A percentile compares a stretch with the other conserved stretches of the same genome.
These are phyloP conservation scores for Fusarium torreyae DNA, from an alignment of 2,329 filamentous ascomycete genomes.

Conservation along the genomic window DNA sequence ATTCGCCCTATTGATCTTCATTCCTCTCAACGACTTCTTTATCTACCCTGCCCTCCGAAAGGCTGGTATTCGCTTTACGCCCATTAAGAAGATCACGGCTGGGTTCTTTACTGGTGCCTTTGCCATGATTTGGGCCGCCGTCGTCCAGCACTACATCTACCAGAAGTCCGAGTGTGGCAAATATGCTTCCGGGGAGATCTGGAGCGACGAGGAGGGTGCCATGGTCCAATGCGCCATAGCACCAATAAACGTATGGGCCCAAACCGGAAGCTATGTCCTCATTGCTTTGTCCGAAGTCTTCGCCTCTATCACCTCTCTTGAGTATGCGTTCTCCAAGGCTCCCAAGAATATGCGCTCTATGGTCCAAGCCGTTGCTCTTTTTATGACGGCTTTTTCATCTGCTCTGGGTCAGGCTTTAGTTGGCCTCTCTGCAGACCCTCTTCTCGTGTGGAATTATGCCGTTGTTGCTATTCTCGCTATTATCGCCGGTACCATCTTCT, in stretches of 20 bases:
- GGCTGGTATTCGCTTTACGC: conserved; percentile 76
- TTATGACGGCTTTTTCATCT: conserved; percentile 77
- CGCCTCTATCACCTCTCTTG: conserved; percentile 71
- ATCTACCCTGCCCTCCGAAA: conserved; percentile 78
- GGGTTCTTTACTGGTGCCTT: conserved; percentile 76
- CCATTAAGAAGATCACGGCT: conserved; percentile 81
- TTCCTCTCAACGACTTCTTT: conserved; percentile 77
- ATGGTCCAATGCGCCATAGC: conserved; percentile 61
- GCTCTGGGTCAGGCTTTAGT: conserved; percentile 75
- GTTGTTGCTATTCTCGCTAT: conserved; percentile 76
- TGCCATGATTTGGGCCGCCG: conserved; percentile 71
- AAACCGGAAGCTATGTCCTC: conserved; percentile 66
- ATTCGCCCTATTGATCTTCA: conserved; percentile 80
- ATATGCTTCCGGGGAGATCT: conserved; percentile 52
- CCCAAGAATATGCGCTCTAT: conserved; percentile 83
- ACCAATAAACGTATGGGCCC: conserved; percentile 74
- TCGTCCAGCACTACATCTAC: conserved; percentile 75
- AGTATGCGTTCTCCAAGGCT: conserved; percentile 84
- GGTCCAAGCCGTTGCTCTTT: conserved; percentile 77
- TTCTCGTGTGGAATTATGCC: conserved; percentile 82
- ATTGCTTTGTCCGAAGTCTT: conserved; percentile 66
- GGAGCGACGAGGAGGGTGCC: conserved; percentile 54
- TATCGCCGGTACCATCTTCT: conserved; percentile 77
- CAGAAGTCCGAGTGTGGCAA: conserved; percentile 71
- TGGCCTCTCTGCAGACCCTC: conserved; percentile 67